These are phyloP conservation scores for Calvatia gigantea DNA, from an alignment of 768 basidiomycete genomes.

Conservation along the genomic window DNA sequence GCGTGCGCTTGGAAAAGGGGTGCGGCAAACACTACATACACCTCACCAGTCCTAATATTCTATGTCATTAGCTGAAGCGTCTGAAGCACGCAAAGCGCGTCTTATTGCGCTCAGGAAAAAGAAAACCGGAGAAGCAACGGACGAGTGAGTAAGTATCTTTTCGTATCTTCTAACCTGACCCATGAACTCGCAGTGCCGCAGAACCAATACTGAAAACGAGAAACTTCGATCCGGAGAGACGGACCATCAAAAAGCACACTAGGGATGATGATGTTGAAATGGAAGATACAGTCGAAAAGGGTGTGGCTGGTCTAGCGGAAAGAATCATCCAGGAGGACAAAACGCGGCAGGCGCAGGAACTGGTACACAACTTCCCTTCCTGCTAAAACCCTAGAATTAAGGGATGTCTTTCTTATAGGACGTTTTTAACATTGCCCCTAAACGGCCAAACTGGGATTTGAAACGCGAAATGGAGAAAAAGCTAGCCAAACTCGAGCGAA, in stretches of 20 bases:
- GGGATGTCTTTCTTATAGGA: conserved; percentile 48
- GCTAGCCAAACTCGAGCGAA: conserved; percentile 81
- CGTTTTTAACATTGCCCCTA: conserved; percentile 95
- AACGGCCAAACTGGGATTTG: conserved; percentile 94
- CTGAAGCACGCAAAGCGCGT: conserved; percentile 79
- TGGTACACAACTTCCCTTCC: conserved; percentile 47
- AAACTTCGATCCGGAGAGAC: conserved; percentile 89
- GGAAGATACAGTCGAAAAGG: conserved; percentile 85
- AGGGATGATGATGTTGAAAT: conserved; percentile 49
- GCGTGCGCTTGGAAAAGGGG: neutral
- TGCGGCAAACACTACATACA: neutral
- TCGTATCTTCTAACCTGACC: neutral
- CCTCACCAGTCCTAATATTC: neutral
- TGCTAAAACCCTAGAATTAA: conserved; percentile 1
- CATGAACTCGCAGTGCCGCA: conserved; percentile 20
- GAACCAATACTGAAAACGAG: conserved; percentile 62
- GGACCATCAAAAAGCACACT: conserved; percentile 67
- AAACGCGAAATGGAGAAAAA: conserved; percentile 94
- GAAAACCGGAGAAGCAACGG: conserved; percentile 54
- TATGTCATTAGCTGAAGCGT: conserved; percentile 69
- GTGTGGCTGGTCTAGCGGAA: conserved; percentile 81
- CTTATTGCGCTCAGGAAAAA: conserved; percentile 71
- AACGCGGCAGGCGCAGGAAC: conserved; percentile 77
- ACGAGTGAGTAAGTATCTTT: conserved; percentile 36
- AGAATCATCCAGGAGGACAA: conserved; percentile 86